Evolutionary conservation across 2,329 filamentous ascomycete species (phyloP), one percentile per base, ranked within the genome.

Genomic region (Nemania serpens): DNA sequence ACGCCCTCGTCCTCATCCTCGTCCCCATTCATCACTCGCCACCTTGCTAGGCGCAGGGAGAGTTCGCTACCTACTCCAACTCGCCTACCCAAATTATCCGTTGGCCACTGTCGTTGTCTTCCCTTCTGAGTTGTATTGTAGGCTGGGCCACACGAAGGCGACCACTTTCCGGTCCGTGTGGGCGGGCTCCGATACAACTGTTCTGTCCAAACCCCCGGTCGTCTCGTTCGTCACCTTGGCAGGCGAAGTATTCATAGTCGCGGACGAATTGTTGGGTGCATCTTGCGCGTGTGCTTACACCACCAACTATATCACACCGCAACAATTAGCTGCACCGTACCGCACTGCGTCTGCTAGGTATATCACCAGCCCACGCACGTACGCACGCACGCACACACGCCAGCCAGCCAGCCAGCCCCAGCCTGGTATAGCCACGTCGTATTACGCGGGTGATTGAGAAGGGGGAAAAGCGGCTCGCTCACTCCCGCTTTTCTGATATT

Each of bases 251-350:
- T 49, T 65, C 58, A 51, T 18, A 57, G 51, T 59, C 53, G 59
- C 25, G 64, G 39, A 42, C 58, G 37, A 52, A 50, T 50, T 61
- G 64, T 66, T 69, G 66, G 69, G 68, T 64, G 68, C 67, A 64
- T 46, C 51, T 58, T 59, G 63, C 64, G 66, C 65, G 67, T 58
- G 58, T 71, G 69, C 69, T 70, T 69, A 72, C 68, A 70, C 69
- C 69, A 67, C 67, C 69, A 65, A 59, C 53, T 54, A 62, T 17
- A 55, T 56, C 63, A 66, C 65, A 67, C 63, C 65, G 63, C 63
- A 67, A 66, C 63, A 58, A 48, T 42, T 58, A 57, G 56, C 59
- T 65, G 59, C 62, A 62, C 43, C 60, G 55, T 55, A 60, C 60
- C 66, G 61, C 58, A 49, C 63, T 57, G 63, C 58, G 50, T 61